A percentile compares a stretch with the other conserved stretches of the same genome.
Evolutionary conservation across 345 rosid species (phyloP).

Genomic region (Jatropha curcas): DNA sequence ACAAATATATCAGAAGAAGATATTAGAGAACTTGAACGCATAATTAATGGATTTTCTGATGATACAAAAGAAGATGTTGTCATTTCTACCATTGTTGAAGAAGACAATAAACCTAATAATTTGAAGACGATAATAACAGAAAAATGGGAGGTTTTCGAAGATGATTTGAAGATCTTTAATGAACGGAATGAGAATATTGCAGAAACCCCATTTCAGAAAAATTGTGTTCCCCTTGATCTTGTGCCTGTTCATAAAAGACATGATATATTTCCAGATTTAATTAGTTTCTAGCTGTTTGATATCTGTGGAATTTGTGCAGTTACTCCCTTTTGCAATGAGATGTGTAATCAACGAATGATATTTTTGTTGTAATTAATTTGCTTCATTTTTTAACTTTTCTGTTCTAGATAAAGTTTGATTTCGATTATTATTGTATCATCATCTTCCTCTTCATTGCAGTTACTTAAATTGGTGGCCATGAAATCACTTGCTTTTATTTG

Average conservation of each 20-base stretch:
- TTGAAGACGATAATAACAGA: conserved; percentile 51
- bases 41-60: conserved; percentile 36
- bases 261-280: conserved; percentile 51
- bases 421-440: too few relatives aligned
- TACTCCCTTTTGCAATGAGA: too few relatives aligned
- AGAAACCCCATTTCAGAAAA: not conserved
- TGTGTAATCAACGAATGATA: too few relatives aligned
- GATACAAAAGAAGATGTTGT: conserved; percentile 15
- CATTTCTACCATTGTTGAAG: conserved; percentile 3
- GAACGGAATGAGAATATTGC: not conserved
- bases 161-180: conserved; percentile 17
- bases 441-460: too few relatives aligned
- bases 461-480: too few relatives aligned
- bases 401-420: too few relatives aligned
- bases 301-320: too few relatives aligned
- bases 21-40: conserved; percentile 45
- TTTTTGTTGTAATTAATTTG: too few relatives aligned
- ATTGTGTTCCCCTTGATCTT: conserved; percentile 12
- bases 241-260: conserved; percentile 20
- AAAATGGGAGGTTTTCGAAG: conserved; percentile 66
- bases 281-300: conserved; percentile 46
- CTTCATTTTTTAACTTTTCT: too few relatives aligned
- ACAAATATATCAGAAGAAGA: conserved; percentile 47
- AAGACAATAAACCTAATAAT: not conserved
- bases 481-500: too few relatives aligned